phyloP scores from a whole-genome alignment of 179 eudicot species.

The Vitellaria paradoxa region DNA sequence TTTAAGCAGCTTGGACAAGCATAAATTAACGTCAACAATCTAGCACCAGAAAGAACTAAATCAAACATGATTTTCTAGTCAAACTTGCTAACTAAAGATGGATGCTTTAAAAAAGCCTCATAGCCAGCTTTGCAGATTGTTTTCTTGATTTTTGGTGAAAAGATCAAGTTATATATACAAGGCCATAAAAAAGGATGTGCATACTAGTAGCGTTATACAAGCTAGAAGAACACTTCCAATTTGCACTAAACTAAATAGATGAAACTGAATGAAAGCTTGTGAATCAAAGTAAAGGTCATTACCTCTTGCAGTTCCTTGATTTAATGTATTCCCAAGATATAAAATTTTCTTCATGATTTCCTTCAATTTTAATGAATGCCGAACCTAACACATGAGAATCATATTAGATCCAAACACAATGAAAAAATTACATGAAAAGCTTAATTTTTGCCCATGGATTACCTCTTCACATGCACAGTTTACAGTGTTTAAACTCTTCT shows the following conservation, averaged over 20 bases:
- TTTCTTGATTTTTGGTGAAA: not conserved
- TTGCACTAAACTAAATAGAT: too few relatives aligned
- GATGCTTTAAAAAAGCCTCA: not conserved
- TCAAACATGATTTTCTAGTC: not conserved
- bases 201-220: not conserved
- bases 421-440: conserved; percentile 17
- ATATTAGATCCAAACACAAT: conserved; percentile 20
- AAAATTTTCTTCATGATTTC: conserved; percentile 33
- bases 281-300: conserved; percentile 15
- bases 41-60: not conserved
- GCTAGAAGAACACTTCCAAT: not conserved
- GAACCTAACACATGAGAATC: conserved; percentile 50
- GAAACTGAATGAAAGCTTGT: too few relatives aligned
- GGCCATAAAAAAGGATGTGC: not conserved
- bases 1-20: not conserved
- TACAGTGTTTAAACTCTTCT: conserved; percentile 73
- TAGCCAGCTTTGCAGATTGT: not conserved
- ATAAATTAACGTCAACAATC: not conserved
- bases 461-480: conserved; percentile 92
- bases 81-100: not conserved
- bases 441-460: conserved; percentile 14
- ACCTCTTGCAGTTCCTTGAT: conserved; percentile 99
- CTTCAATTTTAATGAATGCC: conserved; percentile 74
- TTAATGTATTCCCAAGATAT: conserved; percentile 74
- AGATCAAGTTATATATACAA: not conserved